Evolutionary conservation across 2,329 filamentous ascomycete genomes (phyloP).

Genomic region (Penicillium sp.): DNA sequence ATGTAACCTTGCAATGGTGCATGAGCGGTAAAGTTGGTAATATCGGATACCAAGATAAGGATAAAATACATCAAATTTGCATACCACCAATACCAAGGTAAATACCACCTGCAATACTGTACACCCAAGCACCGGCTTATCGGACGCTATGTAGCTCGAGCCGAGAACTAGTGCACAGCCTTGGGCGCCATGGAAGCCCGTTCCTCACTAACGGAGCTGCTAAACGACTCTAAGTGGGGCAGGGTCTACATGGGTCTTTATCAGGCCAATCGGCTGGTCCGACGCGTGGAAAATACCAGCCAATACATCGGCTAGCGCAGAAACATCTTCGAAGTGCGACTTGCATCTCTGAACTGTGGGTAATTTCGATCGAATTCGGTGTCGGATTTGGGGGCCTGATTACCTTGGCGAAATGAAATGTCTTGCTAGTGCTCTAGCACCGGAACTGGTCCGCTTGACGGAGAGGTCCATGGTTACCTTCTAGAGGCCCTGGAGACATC

Average conservation of each 20-base stretch:
- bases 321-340: not conserved
- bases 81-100: not conserved
- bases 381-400: not conserved
- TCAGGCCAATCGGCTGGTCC: not conserved
- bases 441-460: not conserved
- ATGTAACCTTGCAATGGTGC: not conserved
- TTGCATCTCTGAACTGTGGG: not conserved
- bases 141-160: not conserved
- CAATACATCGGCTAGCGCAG: not conserved
- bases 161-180: not conserved
- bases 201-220: not conserved
- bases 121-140: not conserved
- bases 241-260: not conserved
- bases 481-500: not conserved
- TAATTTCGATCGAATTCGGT: not conserved
- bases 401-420: constrained; percentile 1
- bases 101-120: not conserved
- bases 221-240: not conserved
- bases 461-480: not conserved
- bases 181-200: not conserved
- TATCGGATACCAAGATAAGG: not conserved
- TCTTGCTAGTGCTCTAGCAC: not conserved
- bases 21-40: not conserved
- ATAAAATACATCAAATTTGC: not conserved
- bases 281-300: not conserved